Evolutionary conservation across 2,329 filamentous ascomycete genomes (phyloP), one percentile per base, ranked within the genome.

Genomic region (Acephala macrosclerotiorum): DNA sequence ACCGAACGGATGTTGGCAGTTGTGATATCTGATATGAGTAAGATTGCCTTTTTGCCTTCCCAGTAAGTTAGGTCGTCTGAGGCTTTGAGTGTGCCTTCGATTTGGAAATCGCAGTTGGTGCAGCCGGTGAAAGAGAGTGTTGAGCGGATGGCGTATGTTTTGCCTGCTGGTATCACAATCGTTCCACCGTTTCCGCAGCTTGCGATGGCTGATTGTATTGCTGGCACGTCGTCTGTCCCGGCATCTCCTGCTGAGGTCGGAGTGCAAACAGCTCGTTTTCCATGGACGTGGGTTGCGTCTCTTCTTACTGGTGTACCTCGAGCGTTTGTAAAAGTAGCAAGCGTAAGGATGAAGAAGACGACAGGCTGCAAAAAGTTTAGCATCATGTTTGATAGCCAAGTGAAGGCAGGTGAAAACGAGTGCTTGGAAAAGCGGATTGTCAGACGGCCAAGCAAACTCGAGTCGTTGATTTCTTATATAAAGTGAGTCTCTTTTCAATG

Each of bases 61-160:
- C 82, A 84, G 65, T 79, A 80, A 36, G 75, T 71, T 7, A 79
- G 78, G 56, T 80, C 73, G 1, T 76, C 73, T 1, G 78, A 75
- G 3, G 79, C 78, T 61, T 79, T 79, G 4, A 84, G 69, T 0
- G 77, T 74, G 0, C 82, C 82, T 63, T 84, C 80, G 6, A 84
- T 73, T 65, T 83, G 79, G 57, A 84, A 75, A 51, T 80, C 79
- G 68, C 82, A 84, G n/a, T 74, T 75, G 3, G 67, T 69, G 70
- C 82, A 83, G 1, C 78, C 78, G 1, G 75, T 73, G 42, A 83
- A 80, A 53, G 79, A 75, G 11, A 84, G 72, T 0, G 77, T 76
- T n/a, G 79, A 80, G 63, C 79, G 79, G 33, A 84, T 72, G 63
- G 77, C 77, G 71, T 82, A 84, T 0, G 80, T 81, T 3, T 70